Percentiles rank a stretch among this genome's conserved stretches.
Evolutionary conservation across 208 protist genomes (phyloP).

Genomic region (Acanthamoeba castellanii): DNA sequence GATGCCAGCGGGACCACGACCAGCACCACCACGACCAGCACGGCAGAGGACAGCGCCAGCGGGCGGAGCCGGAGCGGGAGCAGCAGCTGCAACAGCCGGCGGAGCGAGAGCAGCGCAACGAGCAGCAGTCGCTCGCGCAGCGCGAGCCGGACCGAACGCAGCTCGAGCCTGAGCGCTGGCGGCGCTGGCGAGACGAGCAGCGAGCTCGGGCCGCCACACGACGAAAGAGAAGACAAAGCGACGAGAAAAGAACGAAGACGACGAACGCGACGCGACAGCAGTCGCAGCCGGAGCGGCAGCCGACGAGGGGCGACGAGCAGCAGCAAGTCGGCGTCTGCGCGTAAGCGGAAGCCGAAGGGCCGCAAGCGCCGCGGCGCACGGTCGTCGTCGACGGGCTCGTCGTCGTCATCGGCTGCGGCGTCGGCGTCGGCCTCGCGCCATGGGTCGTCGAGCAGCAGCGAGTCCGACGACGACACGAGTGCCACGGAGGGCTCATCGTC

Average conservation of each 20-base stretch:
- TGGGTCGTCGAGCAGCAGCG: background rate
- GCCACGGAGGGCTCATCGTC: background rate
- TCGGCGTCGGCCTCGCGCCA: background rate
- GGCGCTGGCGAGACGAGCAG: background rate
- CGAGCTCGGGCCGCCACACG: background rate
- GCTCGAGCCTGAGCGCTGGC: background rate
- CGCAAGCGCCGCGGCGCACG: background rate
- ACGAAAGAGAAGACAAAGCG: background rate
- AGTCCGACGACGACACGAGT: background rate
- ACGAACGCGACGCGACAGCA: background rate
- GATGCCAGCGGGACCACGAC: background rate
- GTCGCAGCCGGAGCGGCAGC: background rate
- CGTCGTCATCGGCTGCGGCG: background rate
- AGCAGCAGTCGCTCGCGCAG: background rate
- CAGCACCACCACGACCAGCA: background rate
- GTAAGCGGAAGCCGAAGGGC: too few species aligned
- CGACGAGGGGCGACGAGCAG: too few species aligned
- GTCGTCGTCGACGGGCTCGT: background rate
- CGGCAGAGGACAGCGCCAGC: background rate
- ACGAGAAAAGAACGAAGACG: background rate
- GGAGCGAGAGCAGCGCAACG: background rate
- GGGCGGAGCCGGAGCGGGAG: slow-evolving; percentile 2
- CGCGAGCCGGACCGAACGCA: background rate
- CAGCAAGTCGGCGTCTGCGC: too few species aligned
- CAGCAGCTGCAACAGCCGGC: background rate